Evolutionary conservation across 2,329 filamentous ascomycete species (phyloP).

Genomic region (Cladophialophora bantiana): DNA sequence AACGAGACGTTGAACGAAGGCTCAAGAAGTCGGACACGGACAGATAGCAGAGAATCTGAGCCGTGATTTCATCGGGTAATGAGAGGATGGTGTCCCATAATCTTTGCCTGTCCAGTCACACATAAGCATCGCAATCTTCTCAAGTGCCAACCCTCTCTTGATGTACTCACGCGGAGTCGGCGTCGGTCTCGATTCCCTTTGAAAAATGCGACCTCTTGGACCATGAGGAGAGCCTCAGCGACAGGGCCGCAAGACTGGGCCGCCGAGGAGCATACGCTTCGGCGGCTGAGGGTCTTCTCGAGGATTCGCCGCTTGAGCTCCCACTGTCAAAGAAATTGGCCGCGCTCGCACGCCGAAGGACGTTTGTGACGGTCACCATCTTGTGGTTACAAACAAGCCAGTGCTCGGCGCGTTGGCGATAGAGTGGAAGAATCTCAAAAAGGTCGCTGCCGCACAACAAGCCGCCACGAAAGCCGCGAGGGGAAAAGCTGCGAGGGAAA

Average conservation of each 20-base stretch:
- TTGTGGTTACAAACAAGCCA: neutral
- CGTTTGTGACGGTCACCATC: constrained; percentile 20
- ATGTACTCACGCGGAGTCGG: constrained; percentile 28
- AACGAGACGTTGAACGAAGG: constrained; percentile 29
- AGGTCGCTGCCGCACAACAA: no score
- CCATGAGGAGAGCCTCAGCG: constrained; percentile 25
- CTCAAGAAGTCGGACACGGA: constrained; percentile 24
- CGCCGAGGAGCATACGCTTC: constrained; percentile 24
- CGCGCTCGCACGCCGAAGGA: constrained; percentile 27
- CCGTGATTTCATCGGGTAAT: constrained; percentile 34
- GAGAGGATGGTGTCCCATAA: constrained; percentile 32
- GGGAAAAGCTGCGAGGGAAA: no score
- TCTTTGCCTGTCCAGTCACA: constrained; percentile 19
- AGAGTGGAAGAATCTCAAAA: no score
- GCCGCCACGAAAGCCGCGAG: no score
- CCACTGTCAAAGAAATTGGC: constrained; percentile 21
- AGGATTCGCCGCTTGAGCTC: constrained; percentile 29
- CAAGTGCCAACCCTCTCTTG: neutral
- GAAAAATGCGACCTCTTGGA: constrained; percentile 27
- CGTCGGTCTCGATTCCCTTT: constrained; percentile 9
- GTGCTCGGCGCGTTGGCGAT: neutral
- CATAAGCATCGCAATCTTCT: neutral
- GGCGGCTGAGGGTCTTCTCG: constrained; percentile 24
- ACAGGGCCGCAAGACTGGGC: constrained; percentile 29
- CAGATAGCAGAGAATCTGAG: constrained; percentile 34